Conservation (phyloP, 75 land plant genomes). For the Cryptomeria japonica region DNA sequence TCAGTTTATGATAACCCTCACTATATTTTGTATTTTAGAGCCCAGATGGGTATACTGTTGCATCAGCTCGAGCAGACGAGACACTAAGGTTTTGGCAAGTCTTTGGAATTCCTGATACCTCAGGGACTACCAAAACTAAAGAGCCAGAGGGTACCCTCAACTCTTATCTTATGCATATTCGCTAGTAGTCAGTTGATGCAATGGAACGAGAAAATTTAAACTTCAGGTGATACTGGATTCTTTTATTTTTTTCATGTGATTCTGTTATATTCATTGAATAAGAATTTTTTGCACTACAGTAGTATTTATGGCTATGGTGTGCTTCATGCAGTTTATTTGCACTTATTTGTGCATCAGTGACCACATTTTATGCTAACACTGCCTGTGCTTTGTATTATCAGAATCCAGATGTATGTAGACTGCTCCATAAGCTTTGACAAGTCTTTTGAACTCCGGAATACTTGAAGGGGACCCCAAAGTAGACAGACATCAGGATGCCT, state of each 20-base stretch:
- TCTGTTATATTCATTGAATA: too few species aligned
- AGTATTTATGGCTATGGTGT: neutral
- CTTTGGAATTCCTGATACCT: constrained; percentile 52
- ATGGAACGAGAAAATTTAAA: neutral
- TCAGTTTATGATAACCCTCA: constrained; percentile 9
- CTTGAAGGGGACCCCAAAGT: too few species aligned
- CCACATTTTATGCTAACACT: neutral
- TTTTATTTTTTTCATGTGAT: neutral
- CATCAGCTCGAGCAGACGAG: constrained; percentile 54
- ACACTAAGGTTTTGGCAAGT: constrained; percentile 65
- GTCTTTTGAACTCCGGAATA: too few species aligned
- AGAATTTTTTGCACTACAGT: neutral
- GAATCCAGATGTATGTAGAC: too few species aligned
- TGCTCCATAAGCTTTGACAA: too few species aligned
- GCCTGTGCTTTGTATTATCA: too few species aligned
- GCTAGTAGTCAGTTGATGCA: neutral
- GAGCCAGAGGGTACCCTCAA: neutral
- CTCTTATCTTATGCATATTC: neutral
- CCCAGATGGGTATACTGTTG: constrained; percentile 21
- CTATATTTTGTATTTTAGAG: constrained; percentile 12
- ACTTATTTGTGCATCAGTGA: neutral
- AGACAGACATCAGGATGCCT: too few species aligned
- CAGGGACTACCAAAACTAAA: constrained; percentile 12
- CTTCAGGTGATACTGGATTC: neutral
- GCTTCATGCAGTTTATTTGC: neutral